Evolutionary conservation across 345 rosid genomes (phyloP).

Genomic region (Populus davidiana): DNA sequence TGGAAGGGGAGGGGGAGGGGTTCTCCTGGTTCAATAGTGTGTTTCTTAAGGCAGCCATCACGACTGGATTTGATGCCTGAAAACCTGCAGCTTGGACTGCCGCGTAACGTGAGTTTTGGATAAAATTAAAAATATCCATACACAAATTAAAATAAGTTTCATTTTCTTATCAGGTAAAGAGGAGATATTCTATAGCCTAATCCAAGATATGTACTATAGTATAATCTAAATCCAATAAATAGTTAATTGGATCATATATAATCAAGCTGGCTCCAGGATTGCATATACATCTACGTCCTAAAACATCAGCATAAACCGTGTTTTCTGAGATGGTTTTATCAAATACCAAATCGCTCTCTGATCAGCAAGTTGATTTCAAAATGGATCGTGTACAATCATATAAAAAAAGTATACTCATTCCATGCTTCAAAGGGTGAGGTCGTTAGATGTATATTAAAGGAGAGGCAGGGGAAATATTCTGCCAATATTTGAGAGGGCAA

Average conservation of each 20-base stretch:
- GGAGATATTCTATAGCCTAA: background rate
- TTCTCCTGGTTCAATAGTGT: constrained; percentile 4
- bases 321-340: no score
- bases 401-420: background rate
- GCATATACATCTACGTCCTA: no score
- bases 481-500: background rate
- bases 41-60: constrained; percentile 11
- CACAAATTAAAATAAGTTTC: no score
- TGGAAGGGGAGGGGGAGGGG: background rate
- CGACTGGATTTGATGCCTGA: constrained; percentile 7
- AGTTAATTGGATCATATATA: background rate
- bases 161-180: no score
- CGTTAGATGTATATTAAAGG: background rate
- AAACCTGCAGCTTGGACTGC: constrained; percentile 13
- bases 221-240: background rate
- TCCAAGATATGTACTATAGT: background rate
- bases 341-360: no score
- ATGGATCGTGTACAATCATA: no score
- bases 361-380: no score
- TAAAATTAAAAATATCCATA: background rate
- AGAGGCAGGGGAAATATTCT: background rate
- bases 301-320: no score
- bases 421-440: background rate
- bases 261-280: background rate
- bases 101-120: constrained; percentile 24